Evolutionary conservation across 345 rosid genomes (phyloP), one percentile per base, ranked within the genome.

Genomic region (Leavenworthia alabamica): DNA sequence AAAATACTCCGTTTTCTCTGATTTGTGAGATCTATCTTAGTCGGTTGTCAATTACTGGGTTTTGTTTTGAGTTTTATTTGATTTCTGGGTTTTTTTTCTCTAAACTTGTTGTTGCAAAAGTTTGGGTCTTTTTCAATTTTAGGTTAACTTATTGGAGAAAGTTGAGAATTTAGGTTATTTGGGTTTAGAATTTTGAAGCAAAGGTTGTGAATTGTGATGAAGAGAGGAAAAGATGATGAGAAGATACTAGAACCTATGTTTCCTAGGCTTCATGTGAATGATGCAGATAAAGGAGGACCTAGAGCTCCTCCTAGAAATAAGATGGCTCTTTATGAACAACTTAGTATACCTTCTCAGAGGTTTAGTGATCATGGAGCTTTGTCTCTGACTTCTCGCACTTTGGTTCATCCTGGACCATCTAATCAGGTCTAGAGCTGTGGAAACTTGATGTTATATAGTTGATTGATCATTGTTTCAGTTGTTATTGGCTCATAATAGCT

Each of bases 241-340:
- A 86, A 83, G 75, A 55, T 67, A 22, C 51, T 73, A 77, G 88
- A 80, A 36, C 98, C 98, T 3, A 79, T 91, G 95, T 91, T 91
- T 66, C 98, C 96, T 3, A 67, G 98, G 64, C 86, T 91, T 36
- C 96, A 88, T 73, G 96, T 91, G 62, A 88, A 88, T 52, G 95
- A 88, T 83, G 73, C 90, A 7, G 95, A 79, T 15, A 91, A 86
- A 75, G 86, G 96, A 73, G 96, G 98, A 50, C 96, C 95, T 7
- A 86, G 94, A 74, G 94, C 90, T n/a, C 98, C 98, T 60, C 96
- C 98, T 15, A 80, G 98, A 83, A 91, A 88, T 72, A 91, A 91
- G 90, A 91, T 91, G 98, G 98, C 98, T 33, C 98, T 88, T 24
- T 91, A 91, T 66, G 97, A 90, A 75, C 98, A 88, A 70, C 91